Percentiles rank a stretch among this genome's conserved stretches.
Evolutionary conservation across 108 stramenopile genomes (phyloP).

Genomic region (Cyclotella sp.): DNA sequence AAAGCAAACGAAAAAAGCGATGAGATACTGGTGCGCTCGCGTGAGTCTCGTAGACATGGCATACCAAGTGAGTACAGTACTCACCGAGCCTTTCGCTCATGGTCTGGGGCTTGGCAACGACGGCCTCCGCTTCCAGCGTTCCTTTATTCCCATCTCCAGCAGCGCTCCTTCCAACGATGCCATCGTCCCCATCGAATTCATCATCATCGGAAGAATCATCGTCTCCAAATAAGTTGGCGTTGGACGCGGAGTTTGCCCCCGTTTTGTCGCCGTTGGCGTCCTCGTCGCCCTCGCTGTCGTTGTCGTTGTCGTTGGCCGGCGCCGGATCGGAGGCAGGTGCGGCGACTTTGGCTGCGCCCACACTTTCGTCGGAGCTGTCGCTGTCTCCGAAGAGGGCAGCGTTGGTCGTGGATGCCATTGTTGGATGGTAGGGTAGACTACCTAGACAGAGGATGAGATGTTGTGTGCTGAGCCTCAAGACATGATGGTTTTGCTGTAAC

Average conservation of each 20-base stretch:
- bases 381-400: constrained; percentile 40
- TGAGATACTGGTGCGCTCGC: no score
- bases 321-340: not conserved
- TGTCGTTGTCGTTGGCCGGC: not conserved
- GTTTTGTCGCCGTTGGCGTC: not conserved
- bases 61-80: not conserved
- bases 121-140: not conserved
- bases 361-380: constrained; percentile 42
- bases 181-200: constrained; percentile 45
- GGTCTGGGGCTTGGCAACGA: constrained; percentile 10
- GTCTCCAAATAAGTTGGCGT: constrained; percentile 19
- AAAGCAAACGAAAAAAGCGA: no score
- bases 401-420: not conserved
- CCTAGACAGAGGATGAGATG: no score
- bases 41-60: no score
- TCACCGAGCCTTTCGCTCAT: constrained; percentile 47
- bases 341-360: not conserved
- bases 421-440: no score
- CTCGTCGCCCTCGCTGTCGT: not conserved
- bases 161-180: constrained; percentile 28
- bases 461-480: no score
- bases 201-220: constrained; percentile 55
- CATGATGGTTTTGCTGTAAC: no score
- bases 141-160: not conserved
- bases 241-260: not conserved